phyloP scores from a whole-genome alignment of 345 rosid genomes.

The Corymbia maculata region DNA sequence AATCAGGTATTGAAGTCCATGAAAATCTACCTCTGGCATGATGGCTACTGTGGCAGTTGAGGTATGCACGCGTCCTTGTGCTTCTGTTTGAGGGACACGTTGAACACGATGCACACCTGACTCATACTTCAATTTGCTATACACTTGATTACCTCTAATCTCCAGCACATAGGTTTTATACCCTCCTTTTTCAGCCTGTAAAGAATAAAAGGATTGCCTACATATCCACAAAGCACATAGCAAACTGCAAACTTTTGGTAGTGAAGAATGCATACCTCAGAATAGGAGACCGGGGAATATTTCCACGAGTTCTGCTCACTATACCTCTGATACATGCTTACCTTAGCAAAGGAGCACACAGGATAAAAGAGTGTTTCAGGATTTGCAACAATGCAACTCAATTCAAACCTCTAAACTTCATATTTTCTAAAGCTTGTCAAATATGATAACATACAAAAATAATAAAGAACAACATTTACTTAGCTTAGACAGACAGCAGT shows the following conservation, averaged over 20 bases:
- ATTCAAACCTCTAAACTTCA: not conserved
- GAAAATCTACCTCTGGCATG: slow-evolving; percentile 80
- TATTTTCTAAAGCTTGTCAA: not conserved
- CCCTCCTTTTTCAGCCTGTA: slow-evolving; percentile 90
- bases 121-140: slow-evolving; percentile 90
- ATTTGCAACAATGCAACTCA: not conserved
- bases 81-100: slow-evolving; percentile 93
- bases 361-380: not conserved
- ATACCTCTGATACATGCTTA: slow-evolving; percentile 83
- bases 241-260: not conserved
- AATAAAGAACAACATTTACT: not conserved
- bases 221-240: not conserved
- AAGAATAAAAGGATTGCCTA: not conserved
- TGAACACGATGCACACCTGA: slow-evolving; percentile 97
- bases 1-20: not conserved
- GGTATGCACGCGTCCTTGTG: slow-evolving; percentile 94
- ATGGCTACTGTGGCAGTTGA: slow-evolving; percentile 98
- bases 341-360: slow-evolving; percentile 27
- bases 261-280: slow-evolving; percentile 46
- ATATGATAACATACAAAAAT: not conserved
- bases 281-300: slow-evolving; percentile 48
- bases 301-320: slow-evolving; percentile 82
- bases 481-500: not conserved
- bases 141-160: slow-evolving; percentile 74
- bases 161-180: slow-evolving; percentile 93